Evolutionary conservation across 2,329 filamentous ascomycete species (phyloP), one percentile per base, ranked within the genome.

Genomic region (Ilyonectria robusta): DNA sequence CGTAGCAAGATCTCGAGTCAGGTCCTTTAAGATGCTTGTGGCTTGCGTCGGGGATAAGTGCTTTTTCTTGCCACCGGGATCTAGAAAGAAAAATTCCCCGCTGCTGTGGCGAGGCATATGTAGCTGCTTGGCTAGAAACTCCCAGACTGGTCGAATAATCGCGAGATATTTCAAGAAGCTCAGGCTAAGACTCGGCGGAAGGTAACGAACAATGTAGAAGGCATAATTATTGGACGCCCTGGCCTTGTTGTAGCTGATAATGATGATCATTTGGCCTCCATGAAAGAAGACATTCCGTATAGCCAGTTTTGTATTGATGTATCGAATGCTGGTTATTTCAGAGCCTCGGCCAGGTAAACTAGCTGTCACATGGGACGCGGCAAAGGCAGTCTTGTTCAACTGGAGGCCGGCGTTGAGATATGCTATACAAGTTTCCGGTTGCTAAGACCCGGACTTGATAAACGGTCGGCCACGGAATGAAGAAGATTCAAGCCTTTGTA

Each of bases 261-360:
- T 60, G 5, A 60, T 31, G 21, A 60, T 50, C 7, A 60, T 60
- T 26, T 23, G 23, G 19, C 44, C 19, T 35, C 57, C 15, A 21
- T 50, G 29, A 23, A 60, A 35, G 10, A 60, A 60, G n/a, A 60
- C 33, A 40, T 60, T 60, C 19, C 57, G 17, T 21, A 60, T 60
- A 17, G 44, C 46, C 6, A 60, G 46, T 29, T 60, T 35, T 35
- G 46, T 51, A 29, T 60, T 60, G 11, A 50, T 5, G n/a, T 37
- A 33, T 23, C 57, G 29, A 19, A 51, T 40, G 19, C 57, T 60
- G 19, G 44, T 51, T 26, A 53, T 35, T 35, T 60, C 46, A 15
- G 10, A 40, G 37, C 37, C 37, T 40, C 11, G 17, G 37, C 37
- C 11, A 10, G 37, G 37, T 40, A 40, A 40, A 21, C 23, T 17